A percentile compares a stretch with the other conserved stretches of the same genome.
Conservation (phyloP, 345 rosid species). For the Conringia planisiliqua region DNA sequence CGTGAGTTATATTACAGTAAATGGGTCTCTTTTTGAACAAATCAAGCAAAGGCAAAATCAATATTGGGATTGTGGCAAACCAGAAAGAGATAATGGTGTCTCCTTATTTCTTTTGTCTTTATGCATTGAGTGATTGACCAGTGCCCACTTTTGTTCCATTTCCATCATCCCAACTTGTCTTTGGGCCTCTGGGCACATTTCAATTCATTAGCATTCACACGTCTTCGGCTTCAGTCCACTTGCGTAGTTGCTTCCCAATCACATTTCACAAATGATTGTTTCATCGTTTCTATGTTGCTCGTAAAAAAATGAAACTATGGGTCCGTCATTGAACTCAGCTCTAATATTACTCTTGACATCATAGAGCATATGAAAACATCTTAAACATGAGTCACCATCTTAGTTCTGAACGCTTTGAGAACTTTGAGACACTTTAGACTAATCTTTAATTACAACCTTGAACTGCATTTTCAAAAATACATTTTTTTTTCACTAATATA, state of each 20-base stretch:
- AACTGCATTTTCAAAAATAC: background rate
- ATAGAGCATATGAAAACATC: background rate
- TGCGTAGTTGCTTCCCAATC: conserved; percentile 14
- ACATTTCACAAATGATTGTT: conserved; percentile 17
- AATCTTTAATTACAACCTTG: background rate
- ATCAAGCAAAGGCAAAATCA: background rate
- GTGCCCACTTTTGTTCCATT: conserved; percentile 21
- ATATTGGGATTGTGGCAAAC: conserved; percentile 6
- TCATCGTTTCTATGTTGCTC: conserved; percentile 11
- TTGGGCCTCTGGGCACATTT: background rate
- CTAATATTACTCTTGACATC: background rate
- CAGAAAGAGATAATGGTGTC: conserved; percentile 24
- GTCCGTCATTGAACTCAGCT: background rate
- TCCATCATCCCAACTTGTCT: conserved; percentile 22
- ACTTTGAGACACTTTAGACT: background rate
- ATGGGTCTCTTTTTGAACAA: background rate
- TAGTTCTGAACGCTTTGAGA: background rate
- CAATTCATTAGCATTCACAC: conserved; percentile 13
- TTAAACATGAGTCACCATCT: background rate
- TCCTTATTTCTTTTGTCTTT: background rate
- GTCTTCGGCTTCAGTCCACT: conserved; percentile 1
- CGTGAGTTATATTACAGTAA: background rate
- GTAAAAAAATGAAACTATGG: background rate
- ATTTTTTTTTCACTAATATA: no score
- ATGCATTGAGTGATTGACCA: background rate